phyloP scores from a whole-genome alignment of 495 filamentous ascomycete species.

The Cudoniella acicularis region DNA sequence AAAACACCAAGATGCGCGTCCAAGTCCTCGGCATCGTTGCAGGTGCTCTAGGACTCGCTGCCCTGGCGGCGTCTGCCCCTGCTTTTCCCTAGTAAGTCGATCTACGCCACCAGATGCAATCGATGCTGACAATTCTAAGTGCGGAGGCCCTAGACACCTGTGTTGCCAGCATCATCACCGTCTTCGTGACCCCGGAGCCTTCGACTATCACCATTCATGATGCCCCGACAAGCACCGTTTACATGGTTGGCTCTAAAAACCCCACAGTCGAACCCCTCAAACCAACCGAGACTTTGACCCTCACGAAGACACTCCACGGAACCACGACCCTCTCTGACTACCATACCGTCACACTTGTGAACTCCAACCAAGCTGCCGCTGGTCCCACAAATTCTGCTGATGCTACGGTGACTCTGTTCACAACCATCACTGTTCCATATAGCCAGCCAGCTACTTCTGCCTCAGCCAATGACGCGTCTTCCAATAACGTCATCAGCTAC shows the following conservation, averaged over 20 bases:
- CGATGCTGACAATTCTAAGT: background rate
- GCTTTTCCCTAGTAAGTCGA: constrained; percentile 5
- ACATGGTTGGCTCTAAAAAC: background rate
- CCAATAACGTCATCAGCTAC: background rate
- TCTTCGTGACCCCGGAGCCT: constrained; percentile 11
- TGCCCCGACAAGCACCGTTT: constrained; percentile 5
- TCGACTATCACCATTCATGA: constrained; percentile 16
- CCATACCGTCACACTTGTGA: background rate
- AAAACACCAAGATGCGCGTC: constrained; percentile 24
- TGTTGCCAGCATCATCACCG: constrained; percentile 5
- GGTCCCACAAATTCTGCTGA: background rate
- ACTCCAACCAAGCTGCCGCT: background rate
- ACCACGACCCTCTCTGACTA: background rate
- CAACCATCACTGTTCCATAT: background rate
- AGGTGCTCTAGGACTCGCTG: constrained; percentile 12
- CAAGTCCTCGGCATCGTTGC: background rate
- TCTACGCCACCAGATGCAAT: background rate
- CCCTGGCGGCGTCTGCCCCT: constrained; percentile 9
- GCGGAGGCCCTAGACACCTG: constrained; percentile 5
- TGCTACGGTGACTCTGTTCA: background rate
- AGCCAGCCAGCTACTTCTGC: background rate
- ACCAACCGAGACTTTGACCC: background rate
- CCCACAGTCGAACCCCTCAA: background rate
- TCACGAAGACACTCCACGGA: background rate
- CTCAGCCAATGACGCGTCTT: background rate